Base-by-base conservation (phyloP, 2,329 filamentous ascomycete genomes). In the Botrytis hyacinthi region DNA sequence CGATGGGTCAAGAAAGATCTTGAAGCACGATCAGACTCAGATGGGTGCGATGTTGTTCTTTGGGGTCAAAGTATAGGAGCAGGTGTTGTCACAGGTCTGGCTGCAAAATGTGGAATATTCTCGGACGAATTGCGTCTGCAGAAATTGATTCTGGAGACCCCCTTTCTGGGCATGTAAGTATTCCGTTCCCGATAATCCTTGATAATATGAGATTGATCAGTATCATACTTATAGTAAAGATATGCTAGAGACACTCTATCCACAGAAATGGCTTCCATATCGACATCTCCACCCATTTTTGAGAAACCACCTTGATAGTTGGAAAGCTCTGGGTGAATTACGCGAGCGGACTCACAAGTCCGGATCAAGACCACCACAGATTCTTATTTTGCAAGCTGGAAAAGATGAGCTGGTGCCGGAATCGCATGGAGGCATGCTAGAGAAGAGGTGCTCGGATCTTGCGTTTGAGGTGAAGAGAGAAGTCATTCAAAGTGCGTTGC, bases 11-110 rank as follows among this genome's bases (percentile, higher is more conserved):
- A 84, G 6, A 78, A 86, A 29, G 81, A 78, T 0, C 83, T 85
- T 61, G 70, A 71, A 4, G 63, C 73, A 3, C 69, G 77, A 29
- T 75, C 82, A n/a, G 10, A 42, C 20, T 40, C 26, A 22, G 18
- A 62, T 37, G 54, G 46, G 22, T 72, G 77, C 35, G 37, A 75
- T 75, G 65, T 93, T 1, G 79, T 94, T 1, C 82, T 95, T 18
- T 95, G 92, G 92, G 92, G 92, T 0, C 92, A 95, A 81, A 93
- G 91, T 76, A 89, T 95, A 71, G 93, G 93, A 1, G 88, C 90
- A 40, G 92, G 91, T 1, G 87, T 95, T 60, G 92, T 91, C 20
- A 90, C 89, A 26, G 89, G 87, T 69, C 85, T 78, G 1, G 72
- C 67, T 32, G 60, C 74, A 40, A 44, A 76, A 65, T 35, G 72